Base-by-base conservation (phyloP, 306 rosid species). In the Vigna angularis region DNA sequence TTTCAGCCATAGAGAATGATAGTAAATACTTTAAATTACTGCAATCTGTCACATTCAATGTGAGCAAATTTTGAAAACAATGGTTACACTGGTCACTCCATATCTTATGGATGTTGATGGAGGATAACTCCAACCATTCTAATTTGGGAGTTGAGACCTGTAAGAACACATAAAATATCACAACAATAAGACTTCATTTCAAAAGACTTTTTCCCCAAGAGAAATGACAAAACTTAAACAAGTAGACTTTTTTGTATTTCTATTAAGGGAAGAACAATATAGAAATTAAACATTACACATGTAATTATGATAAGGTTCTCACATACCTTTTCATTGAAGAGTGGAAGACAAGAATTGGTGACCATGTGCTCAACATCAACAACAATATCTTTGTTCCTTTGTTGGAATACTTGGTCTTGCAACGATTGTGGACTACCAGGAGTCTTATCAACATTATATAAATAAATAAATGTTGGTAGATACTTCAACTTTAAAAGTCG, bases 81-180 rank as follows among this genome's bases (percentile, higher is more conserved):
- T 26, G 7, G 2, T 11, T 15, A 18, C 11, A 48, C 13, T n/a
- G 82, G 20, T 76, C 74, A 12, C 44, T 72, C 74, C 78, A 72
- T 52, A 77, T 77, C 56, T 55, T 47, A 0, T 44, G 15, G 1
- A 61, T 40, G 20, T 55, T 65, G 34, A 82, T 53, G 20, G 75
- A 82, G 67, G 49, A 76, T n/a, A 77, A 24, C 51, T 77, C 30
- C 79, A 82, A 65, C 32, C 50, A 18, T 57, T 82, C 82, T 40
- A 82, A 73, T 2, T 82, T 77, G 45, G 82, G 79, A 13, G 72
- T 11, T 36, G 45, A 38, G 22, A 82, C 74, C 86, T 82, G 67
- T 18, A 26, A 26, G 28, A 26, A 26, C 28, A 26, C 28, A 30
- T 30, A 26, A 26, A 26, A 26, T 26, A 26, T 3, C 28, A 26